These are phyloP conservation scores for Bidens hawaiensis DNA, from an alignment of 140 eudicot genomes.

Conservation along the genomic window DNA sequence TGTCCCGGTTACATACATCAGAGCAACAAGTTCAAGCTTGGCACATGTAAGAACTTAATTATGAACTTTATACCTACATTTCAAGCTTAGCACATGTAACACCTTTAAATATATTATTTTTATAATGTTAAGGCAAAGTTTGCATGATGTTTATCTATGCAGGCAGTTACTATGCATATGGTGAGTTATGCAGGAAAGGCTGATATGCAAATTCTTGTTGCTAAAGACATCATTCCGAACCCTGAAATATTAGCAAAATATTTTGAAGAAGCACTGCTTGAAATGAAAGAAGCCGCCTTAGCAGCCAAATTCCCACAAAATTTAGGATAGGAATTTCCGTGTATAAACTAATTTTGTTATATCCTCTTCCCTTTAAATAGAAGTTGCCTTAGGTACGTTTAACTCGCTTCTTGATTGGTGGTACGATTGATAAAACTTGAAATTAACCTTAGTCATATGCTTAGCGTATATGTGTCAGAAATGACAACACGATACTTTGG, in stretches of 20 bases:
- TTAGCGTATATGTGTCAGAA: too few species aligned
- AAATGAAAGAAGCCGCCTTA: constrained; percentile 66
- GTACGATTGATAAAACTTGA: too few species aligned
- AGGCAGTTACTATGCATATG: constrained; percentile 91
- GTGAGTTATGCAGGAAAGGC: constrained; percentile 81
- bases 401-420: too few species aligned
- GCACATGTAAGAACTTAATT: constrained; percentile 64
- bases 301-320: constrained; percentile 10
- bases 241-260: constrained; percentile 68
- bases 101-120: not conserved
- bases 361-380: not conserved
- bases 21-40: constrained; percentile 52
- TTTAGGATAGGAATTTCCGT: too few species aligned
- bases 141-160: constrained; percentile 18
- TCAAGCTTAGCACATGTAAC: constrained; percentile 64
- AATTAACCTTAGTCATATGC: too few species aligned
- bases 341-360: too few species aligned
- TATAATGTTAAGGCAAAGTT: not conserved
- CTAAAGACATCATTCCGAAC: constrained; percentile 72
- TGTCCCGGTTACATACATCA: constrained; percentile 46
- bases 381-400: too few species aligned
- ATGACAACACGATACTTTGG: too few species aligned
- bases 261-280: constrained; percentile 68
- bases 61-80: not conserved
- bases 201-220: constrained; percentile 78